Base-by-base conservation (phyloP, 306 rosid genomes). In the Prinsepia uniflora region DNA sequence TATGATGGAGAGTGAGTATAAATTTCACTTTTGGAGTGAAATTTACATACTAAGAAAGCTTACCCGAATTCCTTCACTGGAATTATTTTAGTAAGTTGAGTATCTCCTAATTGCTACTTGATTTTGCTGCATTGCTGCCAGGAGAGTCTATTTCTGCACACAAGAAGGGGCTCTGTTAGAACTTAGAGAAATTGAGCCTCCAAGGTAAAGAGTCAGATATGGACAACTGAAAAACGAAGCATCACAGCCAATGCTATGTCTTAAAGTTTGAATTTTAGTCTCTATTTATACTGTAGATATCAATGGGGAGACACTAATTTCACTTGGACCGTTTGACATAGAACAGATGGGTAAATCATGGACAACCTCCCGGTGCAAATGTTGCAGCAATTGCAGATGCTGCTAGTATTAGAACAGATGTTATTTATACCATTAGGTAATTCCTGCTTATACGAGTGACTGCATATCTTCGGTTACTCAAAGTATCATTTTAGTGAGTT, bases 341-440 rank as follows among this genome's bases (percentile, higher is more conserved):
- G 89, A 90, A 76, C 97, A 93, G 98, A 87, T 93, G 96, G 98
- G 73, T 71, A 77, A 82, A 82, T 84, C 93, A 85, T 85, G 92
- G 94, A 57, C 92, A 73, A 71, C 98, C 98, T 34, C 88, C 92
- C 5, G 96, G 96, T 49, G 97, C 98, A 60, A 77, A 93, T 84
- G 93, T 90, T 50, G 98, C 98, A 48, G 94, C 90, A 36, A 81
- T 93, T 55, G 94, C 96, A 39, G 94, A 86, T 77, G 89, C 85
- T 78, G 86, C 87, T 75, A 75, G 82, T 63, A 65, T 76, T 61
- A 77, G 98, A 80, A 72, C 77, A 71, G 79, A 85, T 48, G 89
- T 88, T 62, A 89, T 93, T n/a, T 93, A 90, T 75, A 93, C 96
- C 67, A 84, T 93, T 80, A 93, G 98, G 97, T 90, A 58, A 71